Base-by-base conservation (phyloP, 768 basidiomycete genomes). In the Termitomyces bulborhizus region DNA sequence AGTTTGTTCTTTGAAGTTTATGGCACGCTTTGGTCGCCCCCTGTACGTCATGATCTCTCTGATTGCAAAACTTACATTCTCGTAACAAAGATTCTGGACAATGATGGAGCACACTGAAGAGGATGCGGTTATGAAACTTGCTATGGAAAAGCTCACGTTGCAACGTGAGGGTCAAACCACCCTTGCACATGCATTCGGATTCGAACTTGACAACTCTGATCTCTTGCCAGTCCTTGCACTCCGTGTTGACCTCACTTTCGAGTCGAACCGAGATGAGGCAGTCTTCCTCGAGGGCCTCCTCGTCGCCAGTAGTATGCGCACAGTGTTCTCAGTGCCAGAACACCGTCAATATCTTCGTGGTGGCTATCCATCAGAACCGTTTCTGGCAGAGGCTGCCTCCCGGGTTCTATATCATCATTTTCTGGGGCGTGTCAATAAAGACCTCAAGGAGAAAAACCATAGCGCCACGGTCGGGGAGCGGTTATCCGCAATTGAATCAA, bases 381-480 rank as follows among this genome's bases (percentile, higher is more conserved):
- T 54, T 31, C 3, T 54, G 9, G 53, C 39, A 15, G 53, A 54
- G 46, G 53, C 46, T 41, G 53, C 53, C 27, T 32, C 39, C 3
- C 47, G 41, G 9, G 13, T 51, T 3, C 21, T 56, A 11, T 53
- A 44, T 26, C 3, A 34, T 3, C 13, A 37, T 8, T 27, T n/a
- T 32, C 1, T n/a, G 27, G 16, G 15, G n/a, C 6, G 12, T 12
- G 8, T 6, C 21, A 6, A 26, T 24, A 27, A 18, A n/a, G 8
- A 18, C 1, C 4, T 41, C 40, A 41, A 18, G 39, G 16, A 16
- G 16, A 16, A 6, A 18, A 7, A 9, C 3, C 8, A 1, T 41
- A 18, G n/a, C 9, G 40, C 9, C 18, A 18, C 3, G 34, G 34
- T 13, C 34, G 12, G 18, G 8, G 40, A 41, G 18, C 40, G 40